phyloP scores from a whole-genome alignment of 2,329 filamentous ascomycete genomes.

The Beauveria sp. region DNA sequence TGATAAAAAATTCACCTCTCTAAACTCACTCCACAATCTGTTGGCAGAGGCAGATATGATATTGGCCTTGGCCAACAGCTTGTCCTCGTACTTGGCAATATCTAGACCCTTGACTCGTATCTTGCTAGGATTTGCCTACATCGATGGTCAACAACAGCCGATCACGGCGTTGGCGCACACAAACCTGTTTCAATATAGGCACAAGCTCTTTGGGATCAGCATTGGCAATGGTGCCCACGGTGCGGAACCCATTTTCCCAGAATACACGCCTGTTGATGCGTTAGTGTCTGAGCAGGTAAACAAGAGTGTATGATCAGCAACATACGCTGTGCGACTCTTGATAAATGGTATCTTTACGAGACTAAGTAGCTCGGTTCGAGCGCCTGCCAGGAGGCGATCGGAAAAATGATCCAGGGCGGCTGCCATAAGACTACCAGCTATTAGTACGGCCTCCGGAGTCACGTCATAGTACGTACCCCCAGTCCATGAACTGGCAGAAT shows the following conservation, averaged over 20 bases:
- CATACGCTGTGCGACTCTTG: constrained; percentile 66
- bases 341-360: constrained; percentile 66
- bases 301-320: not conserved
- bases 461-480: constrained; percentile 39
- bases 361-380: constrained; percentile 61
- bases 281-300: not conserved
- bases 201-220: constrained; percentile 61
- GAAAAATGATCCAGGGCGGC: constrained; percentile 69
- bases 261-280: constrained; percentile 43
- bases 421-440: constrained; percentile 49
- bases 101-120: constrained; percentile 45
- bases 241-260: constrained; percentile 69
- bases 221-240: constrained; percentile 59
- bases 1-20: not conserved
- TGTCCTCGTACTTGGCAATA: constrained; percentile 53
- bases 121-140: constrained; percentile 60
- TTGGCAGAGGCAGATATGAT: constrained; percentile 63
- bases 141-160: constrained; percentile 2
- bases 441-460: constrained; percentile 10
- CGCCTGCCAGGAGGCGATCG: constrained; percentile 65
- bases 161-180: not conserved
- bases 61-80: constrained; percentile 58
- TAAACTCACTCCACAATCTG: constrained; percentile 56
- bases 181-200: constrained; percentile 60
- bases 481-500: constrained; percentile 70